Percentiles rank a stretch among this genome's conserved stretches.
Conservation (phyloP, 129 eudicot species). For the Dittrichia graveolens region DNA sequence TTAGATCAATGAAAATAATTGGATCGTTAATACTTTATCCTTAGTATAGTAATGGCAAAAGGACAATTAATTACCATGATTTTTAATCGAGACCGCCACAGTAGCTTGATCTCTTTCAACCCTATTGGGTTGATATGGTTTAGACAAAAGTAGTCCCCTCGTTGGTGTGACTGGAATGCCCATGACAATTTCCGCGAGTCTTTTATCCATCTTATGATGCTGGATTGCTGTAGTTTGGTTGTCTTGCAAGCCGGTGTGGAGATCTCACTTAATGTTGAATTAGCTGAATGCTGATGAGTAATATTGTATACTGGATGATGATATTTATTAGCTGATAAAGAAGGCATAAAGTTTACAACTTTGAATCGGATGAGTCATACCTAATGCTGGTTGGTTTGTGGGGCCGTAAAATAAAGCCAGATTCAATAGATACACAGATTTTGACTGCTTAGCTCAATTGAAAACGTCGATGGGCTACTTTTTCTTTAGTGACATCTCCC, state of each 20-base stretch:
- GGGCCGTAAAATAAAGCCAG: slow-evolving; percentile 13
- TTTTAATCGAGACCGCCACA: slow-evolving; percentile 1
- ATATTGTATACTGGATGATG: not conserved
- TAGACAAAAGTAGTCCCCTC: slow-evolving; percentile 18
- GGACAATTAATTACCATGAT: not conserved
- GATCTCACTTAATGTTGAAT: too few species aligned
- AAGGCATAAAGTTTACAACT: not conserved
- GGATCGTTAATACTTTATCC: not conserved
- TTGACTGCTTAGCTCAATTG: slow-evolving; percentile 7
- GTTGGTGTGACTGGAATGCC: slow-evolving; percentile 30
- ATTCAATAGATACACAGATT: not conserved
- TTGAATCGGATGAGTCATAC: slow-evolving; percentile 31
- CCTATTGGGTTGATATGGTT: slow-evolving; percentile 24
- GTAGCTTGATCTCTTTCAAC: slow-evolving; percentile 1
- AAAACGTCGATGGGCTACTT: not conserved
- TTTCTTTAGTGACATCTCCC: not conserved
- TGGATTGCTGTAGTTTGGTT: slow-evolving; percentile 2
- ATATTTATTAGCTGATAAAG: slow-evolving; percentile 30
- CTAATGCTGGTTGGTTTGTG: slow-evolving; percentile 14
- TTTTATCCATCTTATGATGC: slow-evolving; percentile 23
- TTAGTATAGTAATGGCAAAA: not conserved
- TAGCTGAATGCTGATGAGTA: slow-evolving; percentile 6
- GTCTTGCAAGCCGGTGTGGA: not conserved
- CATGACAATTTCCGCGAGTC: slow-evolving; percentile 11
- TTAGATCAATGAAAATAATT: not conserved